Evolutionary conservation across 148 eudicot genomes (phyloP).

Genomic region (Limonium bicolor): DNA sequence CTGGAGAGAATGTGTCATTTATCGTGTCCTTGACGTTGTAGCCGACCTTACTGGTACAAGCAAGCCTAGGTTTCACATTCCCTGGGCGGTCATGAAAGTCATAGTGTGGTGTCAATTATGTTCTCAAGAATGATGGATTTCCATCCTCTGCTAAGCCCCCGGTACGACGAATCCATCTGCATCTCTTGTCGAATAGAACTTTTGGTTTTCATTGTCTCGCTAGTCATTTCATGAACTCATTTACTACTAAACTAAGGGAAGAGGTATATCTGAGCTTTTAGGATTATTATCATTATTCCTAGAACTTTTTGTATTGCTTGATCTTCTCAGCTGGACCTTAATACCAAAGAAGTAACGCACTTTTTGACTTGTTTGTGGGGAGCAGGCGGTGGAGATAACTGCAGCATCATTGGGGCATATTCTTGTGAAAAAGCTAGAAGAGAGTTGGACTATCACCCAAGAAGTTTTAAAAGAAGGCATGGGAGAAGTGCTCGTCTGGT

Average conservation of each 20-base stretch:
- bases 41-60: slow-evolving; percentile 51
- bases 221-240: too few species aligned
- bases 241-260: too few species aligned
- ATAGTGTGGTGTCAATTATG: slow-evolving; percentile 60
- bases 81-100: slow-evolving; percentile 38
- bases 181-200: too few species aligned
- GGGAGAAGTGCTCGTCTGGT: slow-evolving; percentile 65
- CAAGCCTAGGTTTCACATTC: slow-evolving; percentile 46
- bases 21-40: slow-evolving; percentile 53
- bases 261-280: too few species aligned
- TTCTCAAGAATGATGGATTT: slow-evolving; percentile 57
- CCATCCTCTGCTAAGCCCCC: slow-evolving; percentile 88
- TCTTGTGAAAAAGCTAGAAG: slow-evolving; percentile 60
- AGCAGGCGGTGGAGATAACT: slow-evolving; percentile 52
- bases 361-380: too few species aligned
- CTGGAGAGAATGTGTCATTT: slow-evolving; percentile 95
- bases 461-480: slow-evolving; percentile 80
- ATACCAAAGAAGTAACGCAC: too few species aligned
- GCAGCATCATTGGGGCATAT: slow-evolving; percentile 77
- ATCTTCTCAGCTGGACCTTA: too few species aligned
- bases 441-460: slow-evolving; percentile 63
- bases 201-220: too few species aligned
- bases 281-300: too few species aligned
- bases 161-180: too few species aligned
- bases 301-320: slow-evolving; percentile 1